phyloP scores from a whole-genome alignment of 805 yeast genomes.

The Kluyveromyces aestuarii region DNA sequence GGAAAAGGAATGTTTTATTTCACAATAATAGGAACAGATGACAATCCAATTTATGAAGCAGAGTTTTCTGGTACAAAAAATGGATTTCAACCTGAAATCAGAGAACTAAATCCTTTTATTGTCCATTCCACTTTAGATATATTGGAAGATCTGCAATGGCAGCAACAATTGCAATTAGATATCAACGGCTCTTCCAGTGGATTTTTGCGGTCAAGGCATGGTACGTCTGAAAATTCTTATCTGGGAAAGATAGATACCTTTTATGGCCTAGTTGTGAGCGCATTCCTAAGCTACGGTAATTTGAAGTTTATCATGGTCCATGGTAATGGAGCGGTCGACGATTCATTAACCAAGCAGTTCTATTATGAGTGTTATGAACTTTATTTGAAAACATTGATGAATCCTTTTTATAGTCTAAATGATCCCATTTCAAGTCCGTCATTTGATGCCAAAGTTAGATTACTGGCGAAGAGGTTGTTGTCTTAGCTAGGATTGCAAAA shows the following conservation, averaged over 20 bases:
- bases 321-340: conserved; percentile 32
- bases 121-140: conserved; percentile 83
- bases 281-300: conserved; percentile 82
- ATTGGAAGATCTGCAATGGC: conserved; percentile 88
- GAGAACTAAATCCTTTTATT: conserved; percentile 79
- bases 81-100: conserved; percentile 54
- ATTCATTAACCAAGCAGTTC: conserved; percentile 72
- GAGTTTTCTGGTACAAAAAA: conserved; percentile 40
- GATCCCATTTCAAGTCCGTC: conserved; percentile 64
- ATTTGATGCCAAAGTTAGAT: conserved; percentile 67
- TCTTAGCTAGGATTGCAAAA: neutral
- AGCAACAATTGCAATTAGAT: conserved; percentile 34
- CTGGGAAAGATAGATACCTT: conserved; percentile 77
- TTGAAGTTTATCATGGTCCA: conserved; percentile 69
- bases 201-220: conserved; percentile 21
- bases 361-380: conserved; percentile 80
- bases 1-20: conserved; percentile 46
- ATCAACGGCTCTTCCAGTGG: conserved; percentile 9
- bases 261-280: conserved; percentile 74
- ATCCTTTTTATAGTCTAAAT: conserved; percentile 76
- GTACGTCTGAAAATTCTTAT: conserved; percentile 32
- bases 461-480: conserved; percentile 45
- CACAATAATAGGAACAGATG: conserved; percentile 79
- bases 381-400: conserved; percentile 74
- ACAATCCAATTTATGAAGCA: conserved; percentile 78